These are phyloP conservation scores for Saprolegnia parasitica DNA, from an alignment of 352 stramenopile genomes.

Conservation along the genomic window DNA sequence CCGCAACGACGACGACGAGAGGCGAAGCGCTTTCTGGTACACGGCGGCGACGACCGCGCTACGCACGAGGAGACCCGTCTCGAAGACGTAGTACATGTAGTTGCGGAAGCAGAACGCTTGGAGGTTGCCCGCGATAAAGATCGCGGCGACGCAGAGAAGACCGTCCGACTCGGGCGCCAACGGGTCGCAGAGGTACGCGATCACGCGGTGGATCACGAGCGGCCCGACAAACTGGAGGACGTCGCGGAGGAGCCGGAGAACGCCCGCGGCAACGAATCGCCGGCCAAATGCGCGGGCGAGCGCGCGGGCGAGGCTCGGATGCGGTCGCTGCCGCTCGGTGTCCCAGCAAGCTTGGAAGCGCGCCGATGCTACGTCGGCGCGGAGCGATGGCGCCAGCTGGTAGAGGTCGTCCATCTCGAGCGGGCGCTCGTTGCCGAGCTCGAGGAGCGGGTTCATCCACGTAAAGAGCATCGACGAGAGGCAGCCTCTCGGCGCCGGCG, in stretches of 20 bases:
- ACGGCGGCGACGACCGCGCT: slow-evolving; percentile 70
- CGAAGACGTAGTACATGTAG: slow-evolving; percentile 85
- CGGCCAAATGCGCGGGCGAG: slow-evolving; percentile 61
- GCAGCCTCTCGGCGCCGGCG: slow-evolving; percentile 48
- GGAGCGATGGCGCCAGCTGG: slow-evolving; percentile 70
- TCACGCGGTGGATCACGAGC: slow-evolving; percentile 23
- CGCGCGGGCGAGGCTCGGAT: slow-evolving; percentile 57
- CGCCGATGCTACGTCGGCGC: slow-evolving; percentile 38
- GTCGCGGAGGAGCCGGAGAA: slow-evolving; percentile 17
- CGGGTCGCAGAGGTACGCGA: slow-evolving; percentile 24
- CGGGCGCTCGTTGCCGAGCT: slow-evolving; percentile 66
- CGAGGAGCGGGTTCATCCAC: slow-evolving; percentile 84
- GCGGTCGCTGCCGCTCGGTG: not conserved
- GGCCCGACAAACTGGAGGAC: slow-evolving; percentile 25
- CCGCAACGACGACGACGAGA: slow-evolving; percentile 70
- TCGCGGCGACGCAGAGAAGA: slow-evolving; percentile 51
- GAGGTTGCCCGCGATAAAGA: slow-evolving; percentile 66
- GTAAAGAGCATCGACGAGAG: slow-evolving; percentile 64
- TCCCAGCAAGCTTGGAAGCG: slow-evolving; percentile 51
- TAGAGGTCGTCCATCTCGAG: slow-evolving; percentile 79
- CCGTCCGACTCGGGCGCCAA: slow-evolving; percentile 33
- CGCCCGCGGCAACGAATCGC: slow-evolving; percentile 24
- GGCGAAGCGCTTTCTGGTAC: slow-evolving; percentile 71
- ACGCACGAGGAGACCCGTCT: slow-evolving; percentile 68
- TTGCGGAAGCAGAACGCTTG: slow-evolving; percentile 72